Evolutionary conservation across 1,284 basidiomycete genomes (phyloP).

Genomic region (Ceraceosorus guamensis): DNA sequence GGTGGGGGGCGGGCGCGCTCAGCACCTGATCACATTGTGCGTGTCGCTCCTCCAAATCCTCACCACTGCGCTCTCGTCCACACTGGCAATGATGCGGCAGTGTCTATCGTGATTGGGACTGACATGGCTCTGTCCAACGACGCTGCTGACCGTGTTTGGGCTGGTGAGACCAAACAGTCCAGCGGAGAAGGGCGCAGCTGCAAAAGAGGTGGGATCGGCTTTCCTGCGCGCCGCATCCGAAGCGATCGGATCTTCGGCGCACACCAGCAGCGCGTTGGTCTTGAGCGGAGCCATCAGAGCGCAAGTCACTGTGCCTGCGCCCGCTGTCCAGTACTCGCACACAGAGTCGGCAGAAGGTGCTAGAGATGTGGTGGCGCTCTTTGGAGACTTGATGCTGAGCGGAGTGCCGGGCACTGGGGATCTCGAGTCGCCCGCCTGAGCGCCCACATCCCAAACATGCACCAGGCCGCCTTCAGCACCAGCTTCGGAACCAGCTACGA

Average conservation of each 20-base stretch:
- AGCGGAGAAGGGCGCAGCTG: neutral
- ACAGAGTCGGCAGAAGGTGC: slow-evolving; percentile 9
- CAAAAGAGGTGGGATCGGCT: neutral
- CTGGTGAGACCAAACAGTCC: neutral
- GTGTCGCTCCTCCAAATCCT: slow-evolving; percentile 28
- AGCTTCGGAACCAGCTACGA: slow-evolving; percentile 48
- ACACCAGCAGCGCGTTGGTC: slow-evolving; percentile 14
- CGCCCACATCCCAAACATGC: slow-evolving; percentile 36
- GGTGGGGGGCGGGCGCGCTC: neutral
- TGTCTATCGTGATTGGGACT: slow-evolving; percentile 3
- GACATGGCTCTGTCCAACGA: slow-evolving; percentile 4
- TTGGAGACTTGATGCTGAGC: neutral
- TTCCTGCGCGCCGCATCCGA: slow-evolving; percentile 1
- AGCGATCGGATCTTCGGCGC: slow-evolving; percentile 21
- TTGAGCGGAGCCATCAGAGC: slow-evolving; percentile 26
- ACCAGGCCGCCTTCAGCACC: slow-evolving; percentile 19
- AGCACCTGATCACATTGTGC: no score
- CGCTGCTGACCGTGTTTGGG: no score
- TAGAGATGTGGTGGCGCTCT: no score
- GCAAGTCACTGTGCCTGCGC: slow-evolving; percentile 22
- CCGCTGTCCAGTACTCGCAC: slow-evolving; percentile 22
- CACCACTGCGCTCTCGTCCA: slow-evolving; percentile 23
- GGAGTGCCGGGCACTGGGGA: slow-evolving; percentile 2
- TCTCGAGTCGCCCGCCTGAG: slow-evolving; percentile 8
- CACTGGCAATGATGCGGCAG: slow-evolving; percentile 24